phyloP scores from a whole-genome alignment of 176 grass and related monocot genomes.

The Oryza coarctata region DNA sequence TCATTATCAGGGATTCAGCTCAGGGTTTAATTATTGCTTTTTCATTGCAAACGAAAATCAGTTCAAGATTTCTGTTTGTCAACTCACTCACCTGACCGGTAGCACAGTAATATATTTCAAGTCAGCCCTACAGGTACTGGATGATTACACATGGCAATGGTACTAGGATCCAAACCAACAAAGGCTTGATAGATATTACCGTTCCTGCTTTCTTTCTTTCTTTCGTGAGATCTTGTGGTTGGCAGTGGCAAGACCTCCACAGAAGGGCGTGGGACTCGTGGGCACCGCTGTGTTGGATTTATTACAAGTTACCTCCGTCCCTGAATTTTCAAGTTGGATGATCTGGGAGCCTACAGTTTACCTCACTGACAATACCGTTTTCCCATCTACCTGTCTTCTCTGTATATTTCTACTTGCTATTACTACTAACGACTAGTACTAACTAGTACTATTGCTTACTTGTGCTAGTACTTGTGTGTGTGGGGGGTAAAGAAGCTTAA shows the following conservation, averaged over 20 bases:
- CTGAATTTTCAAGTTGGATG: neutral
- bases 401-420: neutral
- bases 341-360: neutral
- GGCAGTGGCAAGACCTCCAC: no score
- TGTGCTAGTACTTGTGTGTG: neutral
- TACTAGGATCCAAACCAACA: neutral
- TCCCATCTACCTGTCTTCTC: neutral
- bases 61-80: no score
- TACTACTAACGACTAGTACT: no score
- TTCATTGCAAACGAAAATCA: neutral
- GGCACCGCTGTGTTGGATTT: neutral
- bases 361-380: neutral
- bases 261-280: neutral
- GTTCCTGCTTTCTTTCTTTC: no score
- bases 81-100: neutral
- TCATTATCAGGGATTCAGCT: no score
- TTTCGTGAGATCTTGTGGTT: no score
- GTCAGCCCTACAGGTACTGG: no score
- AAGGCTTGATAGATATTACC: neutral
- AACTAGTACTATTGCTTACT: neutral
- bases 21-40: neutral
- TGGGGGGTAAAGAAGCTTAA: neutral
- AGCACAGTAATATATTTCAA: neutral
- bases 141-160: neutral
- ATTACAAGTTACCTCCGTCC: neutral